Conservation (phyloP, 495 filamentous ascomycete species). For the Darksidea phi region DNA sequence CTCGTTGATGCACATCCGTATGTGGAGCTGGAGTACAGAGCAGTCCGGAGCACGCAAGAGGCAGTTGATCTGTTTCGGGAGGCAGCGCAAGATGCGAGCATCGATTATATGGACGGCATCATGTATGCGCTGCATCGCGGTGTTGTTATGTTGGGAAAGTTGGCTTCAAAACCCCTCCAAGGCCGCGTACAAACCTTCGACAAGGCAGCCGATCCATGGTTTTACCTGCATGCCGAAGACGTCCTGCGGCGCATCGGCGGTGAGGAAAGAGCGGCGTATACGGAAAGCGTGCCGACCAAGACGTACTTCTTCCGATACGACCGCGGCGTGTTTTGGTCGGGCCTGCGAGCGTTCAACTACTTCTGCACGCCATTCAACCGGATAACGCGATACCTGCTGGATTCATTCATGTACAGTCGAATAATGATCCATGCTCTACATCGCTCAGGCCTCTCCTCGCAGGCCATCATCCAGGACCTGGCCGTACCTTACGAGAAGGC, state of each 20-base stretch:
- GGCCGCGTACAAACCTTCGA: conserved; percentile 33
- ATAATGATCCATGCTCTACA: conserved; percentile 62
- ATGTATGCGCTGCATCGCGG: conserved; percentile 52
- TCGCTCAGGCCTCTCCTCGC: conserved; percentile 50
- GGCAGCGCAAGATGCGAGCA: conserved; percentile 36
- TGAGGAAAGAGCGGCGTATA: conserved; percentile 23
- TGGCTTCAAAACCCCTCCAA: conserved; percentile 40
- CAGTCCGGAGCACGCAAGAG: conserved; percentile 41
- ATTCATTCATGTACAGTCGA: conserved; percentile 62
- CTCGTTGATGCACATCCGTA: conserved; percentile 53
- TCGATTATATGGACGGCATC: conserved; percentile 47
- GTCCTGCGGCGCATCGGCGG: not conserved
- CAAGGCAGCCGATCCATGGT: conserved; percentile 53
- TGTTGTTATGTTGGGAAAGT: conserved; percentile 53
- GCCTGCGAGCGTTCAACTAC: conserved; percentile 54
- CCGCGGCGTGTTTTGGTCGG: conserved; percentile 61
- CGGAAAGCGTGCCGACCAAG: conserved; percentile 52
- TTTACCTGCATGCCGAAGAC: conserved; percentile 53
- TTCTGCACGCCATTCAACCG: conserved; percentile 56
- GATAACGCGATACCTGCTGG: conserved; percentile 55
- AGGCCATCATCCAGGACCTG: conserved; percentile 59
- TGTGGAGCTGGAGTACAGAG: conserved; percentile 56
- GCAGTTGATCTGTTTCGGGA: conserved; percentile 42
- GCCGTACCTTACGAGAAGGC: conserved; percentile 52
- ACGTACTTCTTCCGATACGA: conserved; percentile 66